Evolutionary conservation across 371 early-diverging fungal genomes (phyloP).

Genomic region (Entomophthora muscae): DNA sequence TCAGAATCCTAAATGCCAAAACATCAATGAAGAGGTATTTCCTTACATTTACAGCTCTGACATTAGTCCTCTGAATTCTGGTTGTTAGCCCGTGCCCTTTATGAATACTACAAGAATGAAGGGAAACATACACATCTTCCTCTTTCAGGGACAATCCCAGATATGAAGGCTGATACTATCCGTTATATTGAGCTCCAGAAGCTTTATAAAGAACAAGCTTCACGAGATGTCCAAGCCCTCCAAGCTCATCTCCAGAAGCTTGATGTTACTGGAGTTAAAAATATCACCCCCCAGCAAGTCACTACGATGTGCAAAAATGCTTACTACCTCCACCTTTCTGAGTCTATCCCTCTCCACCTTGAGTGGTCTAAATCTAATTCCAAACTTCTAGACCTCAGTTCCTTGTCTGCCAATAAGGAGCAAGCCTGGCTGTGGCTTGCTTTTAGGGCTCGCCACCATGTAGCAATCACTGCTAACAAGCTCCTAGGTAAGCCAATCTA

Average conservation of each 20-base stretch:
- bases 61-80: constrained; percentile 68
- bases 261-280: constrained; percentile 12
- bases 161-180: constrained; percentile 89
- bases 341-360: background rate
- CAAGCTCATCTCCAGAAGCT: constrained; percentile 23
- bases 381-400: background rate
- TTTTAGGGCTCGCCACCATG: background rate
- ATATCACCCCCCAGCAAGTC: constrained; percentile 46
- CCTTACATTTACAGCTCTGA: background rate
- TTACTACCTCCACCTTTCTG: constrained; percentile 21
- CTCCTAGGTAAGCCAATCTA: background rate
- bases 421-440: background rate
- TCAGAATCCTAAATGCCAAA: constrained; percentile 25
- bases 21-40: constrained; percentile 25
- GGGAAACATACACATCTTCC: constrained; percentile 64
- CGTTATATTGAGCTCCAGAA: constrained; percentile 67
- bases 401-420: background rate
- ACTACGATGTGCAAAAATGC: constrained; percentile 76
- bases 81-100: constrained; percentile 58
- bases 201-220: constrained; percentile 66
- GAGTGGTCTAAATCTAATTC: background rate
- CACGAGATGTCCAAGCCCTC: constrained; percentile 42
- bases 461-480: background rate
- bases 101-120: constrained; percentile 48
- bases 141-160: constrained; percentile 70